These are phyloP conservation scores for Setomelanomma holmii DNA, from an alignment of 2,329 filamentous ascomycete genomes.

Conservation along the genomic window DNA sequence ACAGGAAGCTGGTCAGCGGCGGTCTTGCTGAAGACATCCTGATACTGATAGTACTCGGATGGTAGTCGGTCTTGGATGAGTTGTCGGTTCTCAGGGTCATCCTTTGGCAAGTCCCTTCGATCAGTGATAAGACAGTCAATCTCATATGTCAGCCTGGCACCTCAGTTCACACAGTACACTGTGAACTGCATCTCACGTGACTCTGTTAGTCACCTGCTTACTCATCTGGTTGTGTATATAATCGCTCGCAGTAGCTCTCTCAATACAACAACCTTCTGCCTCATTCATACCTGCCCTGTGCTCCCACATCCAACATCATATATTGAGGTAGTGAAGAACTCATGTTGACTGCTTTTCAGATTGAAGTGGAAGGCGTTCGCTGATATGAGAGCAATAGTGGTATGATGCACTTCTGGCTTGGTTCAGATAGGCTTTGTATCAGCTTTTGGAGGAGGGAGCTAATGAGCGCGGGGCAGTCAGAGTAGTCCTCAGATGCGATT, in stretches of 20 bases:
- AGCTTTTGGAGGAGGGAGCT: background rate
- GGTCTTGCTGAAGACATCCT: background rate
- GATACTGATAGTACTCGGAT: background rate
- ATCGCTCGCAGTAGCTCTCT: no score
- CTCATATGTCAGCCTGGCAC: background rate
- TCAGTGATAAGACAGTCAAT: background rate
- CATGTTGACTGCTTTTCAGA: background rate
- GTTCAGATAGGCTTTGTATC: background rate
- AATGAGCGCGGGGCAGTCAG: background rate
- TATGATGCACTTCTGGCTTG: background rate
- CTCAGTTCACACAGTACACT: background rate
- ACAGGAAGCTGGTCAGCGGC: background rate
- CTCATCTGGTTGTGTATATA: no score
- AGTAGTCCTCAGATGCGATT: background rate
- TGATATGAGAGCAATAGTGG: background rate
- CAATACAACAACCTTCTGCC: no score
- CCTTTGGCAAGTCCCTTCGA: background rate
- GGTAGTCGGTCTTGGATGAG: background rate
- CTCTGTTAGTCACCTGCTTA: no score
- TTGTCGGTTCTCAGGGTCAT: background rate
- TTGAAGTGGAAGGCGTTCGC: constrained; percentile 1
- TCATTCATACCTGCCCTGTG: no score
- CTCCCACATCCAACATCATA: background rate
- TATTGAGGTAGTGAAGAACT: constrained; percentile 1
- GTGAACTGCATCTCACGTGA: background rate